Evolutionary conservation across 2,329 filamentous ascomycete species (phyloP).

Genomic region (Dothidotthia symphoricarpi): DNA sequence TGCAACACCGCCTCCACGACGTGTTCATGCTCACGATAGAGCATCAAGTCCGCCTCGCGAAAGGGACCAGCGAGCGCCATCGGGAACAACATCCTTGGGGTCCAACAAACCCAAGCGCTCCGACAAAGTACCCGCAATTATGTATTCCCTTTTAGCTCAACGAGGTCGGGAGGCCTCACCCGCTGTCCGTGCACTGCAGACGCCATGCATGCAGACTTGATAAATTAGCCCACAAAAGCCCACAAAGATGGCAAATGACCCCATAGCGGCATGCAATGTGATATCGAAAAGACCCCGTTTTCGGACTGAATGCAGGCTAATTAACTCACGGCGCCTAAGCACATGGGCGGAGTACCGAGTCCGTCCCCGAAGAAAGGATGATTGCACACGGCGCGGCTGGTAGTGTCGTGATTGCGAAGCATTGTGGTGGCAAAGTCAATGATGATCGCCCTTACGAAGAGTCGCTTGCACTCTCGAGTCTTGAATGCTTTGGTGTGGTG

Average conservation of each 20-base stretch:
- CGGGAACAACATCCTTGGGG: conserved; percentile 1
- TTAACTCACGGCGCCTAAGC: conserved; percentile 21
- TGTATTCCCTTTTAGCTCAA: too few species aligned
- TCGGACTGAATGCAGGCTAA: conserved; percentile 32
- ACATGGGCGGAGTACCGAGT: conserved; percentile 20
- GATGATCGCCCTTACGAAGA: too few species aligned
- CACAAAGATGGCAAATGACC: conserved; percentile 31
- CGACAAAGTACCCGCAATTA: background rate
- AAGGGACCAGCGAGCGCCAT: background rate
- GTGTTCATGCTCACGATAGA: conserved; percentile 8
- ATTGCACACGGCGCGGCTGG: background rate
- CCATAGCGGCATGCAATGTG: conserved; percentile 21
- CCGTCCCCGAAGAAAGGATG: background rate
- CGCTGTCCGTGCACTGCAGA: conserved; percentile 23
- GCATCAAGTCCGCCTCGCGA: conserved; percentile 15
- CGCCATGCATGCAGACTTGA: conserved; percentile 19
- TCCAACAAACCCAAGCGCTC: conserved; percentile 7
- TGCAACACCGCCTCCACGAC: conserved; percentile 19
- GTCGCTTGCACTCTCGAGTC: too few species aligned
- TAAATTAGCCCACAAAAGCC: conserved; percentile 25
- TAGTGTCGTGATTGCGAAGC: too few species aligned
- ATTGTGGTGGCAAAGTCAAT: too few species aligned
- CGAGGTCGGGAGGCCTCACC: conserved; percentile 16
- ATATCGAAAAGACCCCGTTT: conserved; percentile 34
- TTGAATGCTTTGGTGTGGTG: too few species aligned